Evolutionary conservation across 2,329 filamentous ascomycete genomes (phyloP).

Genomic region (Epichloe sp.): DNA sequence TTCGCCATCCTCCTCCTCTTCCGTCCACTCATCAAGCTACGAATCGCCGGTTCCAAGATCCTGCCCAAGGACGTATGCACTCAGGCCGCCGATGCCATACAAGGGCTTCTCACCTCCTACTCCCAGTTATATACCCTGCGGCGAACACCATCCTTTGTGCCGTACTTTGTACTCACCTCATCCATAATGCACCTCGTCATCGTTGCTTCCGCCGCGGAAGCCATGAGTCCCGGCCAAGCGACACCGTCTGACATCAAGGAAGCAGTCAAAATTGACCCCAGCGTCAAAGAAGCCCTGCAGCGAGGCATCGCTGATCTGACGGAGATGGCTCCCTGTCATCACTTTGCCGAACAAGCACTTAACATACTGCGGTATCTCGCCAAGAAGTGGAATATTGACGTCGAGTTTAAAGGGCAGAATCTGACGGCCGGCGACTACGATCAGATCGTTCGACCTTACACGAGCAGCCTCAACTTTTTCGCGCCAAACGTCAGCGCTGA

Average conservation of each 20-base stretch:
- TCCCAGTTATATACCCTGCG: conserved; percentile 44
- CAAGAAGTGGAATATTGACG: conserved; percentile 44
- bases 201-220: conserved; percentile 22
- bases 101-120: conserved; percentile 41
- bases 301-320: conserved; percentile 44
- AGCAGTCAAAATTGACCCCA: conserved; percentile 22
- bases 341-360: conserved; percentile 46
- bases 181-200: conserved; percentile 48
- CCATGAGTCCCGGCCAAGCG: conserved; percentile 7
- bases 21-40: conserved; percentile 53
- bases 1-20: conserved; percentile 62
- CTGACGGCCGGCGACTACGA: conserved; percentile 24
- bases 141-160: conserved; percentile 47
- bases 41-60: conserved; percentile 49
- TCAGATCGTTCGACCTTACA: conserved; percentile 31
- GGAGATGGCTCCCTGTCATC: conserved; percentile 48
- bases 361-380: conserved; percentile 46
- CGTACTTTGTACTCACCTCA: conserved; percentile 48
- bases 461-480: conserved; percentile 44
- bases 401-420: conserved; percentile 26
- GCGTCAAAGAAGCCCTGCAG: conserved; percentile 31
- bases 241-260: conserved; percentile 17
- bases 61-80: conserved; percentile 53
- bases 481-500: conserved; percentile 33
- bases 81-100: conserved; percentile 46